Evolutionary conservation across 73 alveolate genomes (phyloP).

Genomic region (Tetrahymena elliotti): DNA sequence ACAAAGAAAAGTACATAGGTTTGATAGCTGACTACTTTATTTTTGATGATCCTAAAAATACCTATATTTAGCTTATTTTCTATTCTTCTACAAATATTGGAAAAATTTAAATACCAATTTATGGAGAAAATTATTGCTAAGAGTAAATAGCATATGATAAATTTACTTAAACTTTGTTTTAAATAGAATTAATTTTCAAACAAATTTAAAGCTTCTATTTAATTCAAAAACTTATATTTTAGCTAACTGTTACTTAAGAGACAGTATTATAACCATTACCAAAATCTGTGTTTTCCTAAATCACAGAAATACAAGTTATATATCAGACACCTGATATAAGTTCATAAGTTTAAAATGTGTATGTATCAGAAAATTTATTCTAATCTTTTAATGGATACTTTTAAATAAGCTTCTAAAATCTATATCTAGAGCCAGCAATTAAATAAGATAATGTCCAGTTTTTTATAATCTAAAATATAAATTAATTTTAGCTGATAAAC

Average conservation of each 20-base stretch:
- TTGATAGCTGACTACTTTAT: neutral
- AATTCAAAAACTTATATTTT: neutral
- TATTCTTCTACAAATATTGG: neutral
- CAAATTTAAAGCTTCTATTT: neutral
- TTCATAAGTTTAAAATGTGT: neutral
- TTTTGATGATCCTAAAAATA: neutral
- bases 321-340: neutral
- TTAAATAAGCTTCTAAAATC: neutral
- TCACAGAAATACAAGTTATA: neutral
- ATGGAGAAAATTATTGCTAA: neutral
- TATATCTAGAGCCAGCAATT: neutral
- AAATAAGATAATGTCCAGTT: neutral
- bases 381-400: neutral
- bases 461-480: too few relatives aligned
- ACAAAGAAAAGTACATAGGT: neutral
- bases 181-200: neutral
- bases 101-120: neutral
- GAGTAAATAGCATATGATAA: neutral
- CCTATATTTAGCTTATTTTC: neutral
- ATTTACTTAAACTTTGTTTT: neutral
- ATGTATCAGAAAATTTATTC: neutral
- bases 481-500: neutral
- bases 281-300: neutral
- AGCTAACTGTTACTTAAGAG: neutral
- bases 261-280: neutral